Evolutionary conservation across 2,329 filamentous ascomycete species (phyloP), one percentile per base, ranked within the genome.

Genomic region (Claviceps spartinae): DNA sequence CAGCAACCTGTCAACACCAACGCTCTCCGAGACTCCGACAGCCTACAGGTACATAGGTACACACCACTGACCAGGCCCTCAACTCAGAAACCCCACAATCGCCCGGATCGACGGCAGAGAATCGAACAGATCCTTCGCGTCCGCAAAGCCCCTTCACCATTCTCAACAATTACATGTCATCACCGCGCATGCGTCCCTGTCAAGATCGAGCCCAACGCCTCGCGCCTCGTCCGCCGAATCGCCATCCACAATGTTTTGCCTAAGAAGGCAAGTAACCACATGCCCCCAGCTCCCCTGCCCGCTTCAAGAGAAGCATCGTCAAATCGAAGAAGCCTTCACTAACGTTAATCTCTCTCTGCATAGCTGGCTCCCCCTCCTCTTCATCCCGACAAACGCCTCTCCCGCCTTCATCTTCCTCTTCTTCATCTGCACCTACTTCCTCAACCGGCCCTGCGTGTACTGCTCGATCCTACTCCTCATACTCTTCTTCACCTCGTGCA

Each of bases 401-500:
- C 87, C 87, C 26, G 78, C 86, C 62, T 90, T 91, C 72, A 87
- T 93, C 66, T 81, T 91, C 71, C 79, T 88, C 70, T 88, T 93
- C 76, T 85, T 98, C 72, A 77, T 88, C 58, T 88, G 90, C 68
- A 95, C 90, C 58, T 97, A 95, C 75, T 87, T 95, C 70, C 83
- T 98, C 62, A 95, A 96, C 72, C 84, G 91, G 52, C 93, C 93
- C 51, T 98, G 93, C 73, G 85, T 95, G 61, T 98, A 98, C 77
- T 98, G 93, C 79, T 95, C 89, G 55, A 83, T 96, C 56, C 85
- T 98, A 51, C 87, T 98, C 48, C 79, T 95, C 58, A 89, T 97
- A 61, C 88, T 98, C 60, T 95, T 96, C 73, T 79, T 90, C 59
- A 94, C 89, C 26, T 89, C 85, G 26, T 93, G 87, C 69, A 85